Evolutionary conservation across 768 basidiomycete species (phyloP), one percentile per base, ranked within the genome.

Genomic region (Termitomyces sp.): DNA sequence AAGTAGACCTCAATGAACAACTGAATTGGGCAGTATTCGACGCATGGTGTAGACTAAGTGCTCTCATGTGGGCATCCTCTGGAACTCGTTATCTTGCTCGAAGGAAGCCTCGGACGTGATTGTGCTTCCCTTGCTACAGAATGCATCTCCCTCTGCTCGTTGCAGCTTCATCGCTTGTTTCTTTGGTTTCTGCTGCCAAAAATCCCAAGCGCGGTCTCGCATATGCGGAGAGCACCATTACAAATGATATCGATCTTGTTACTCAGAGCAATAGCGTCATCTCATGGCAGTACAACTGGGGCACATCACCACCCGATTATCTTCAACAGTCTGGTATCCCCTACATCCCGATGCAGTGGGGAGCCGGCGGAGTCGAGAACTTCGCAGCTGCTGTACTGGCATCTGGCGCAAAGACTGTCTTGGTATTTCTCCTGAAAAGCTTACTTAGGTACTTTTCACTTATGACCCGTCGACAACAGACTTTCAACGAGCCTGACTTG

Each of bases 211-310:
- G 84, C 33, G 75, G 75, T 40, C 59, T 76, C 1, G 68, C 74
- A n/a, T 75, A 70, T 56, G 68, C 73, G 4, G 68, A 69, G 38
- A 65, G 65, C n/a, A 63, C 62, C 54, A 65, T 68, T 49, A 65
- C 66, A n/a, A 55, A 52, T 39, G 75, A 76, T 53, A 65, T 76
- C 24, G 55, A 62, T 50, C 66, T 67, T 36, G 69, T 70, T 16
- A 71, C 73, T 55, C 68, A 72, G 55, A 67, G 59, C 58, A 63
- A 62, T 38, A 75, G 73, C 53, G 67, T 68, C 7, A 61, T 76
- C 2, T 73, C 75, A 7, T 76, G 75, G 75, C 57, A 83, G 9
- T 88, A 76, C 49, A 67, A 76, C 58, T 76, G 76, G 89, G 75
- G 75, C 18, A 50, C 66, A 13, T 63, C 71, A 7, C 70, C 74